Evolutionary conservation across 352 stramenopile genomes (phyloP).

Genomic region (Pythium vanterpoolii): DNA sequence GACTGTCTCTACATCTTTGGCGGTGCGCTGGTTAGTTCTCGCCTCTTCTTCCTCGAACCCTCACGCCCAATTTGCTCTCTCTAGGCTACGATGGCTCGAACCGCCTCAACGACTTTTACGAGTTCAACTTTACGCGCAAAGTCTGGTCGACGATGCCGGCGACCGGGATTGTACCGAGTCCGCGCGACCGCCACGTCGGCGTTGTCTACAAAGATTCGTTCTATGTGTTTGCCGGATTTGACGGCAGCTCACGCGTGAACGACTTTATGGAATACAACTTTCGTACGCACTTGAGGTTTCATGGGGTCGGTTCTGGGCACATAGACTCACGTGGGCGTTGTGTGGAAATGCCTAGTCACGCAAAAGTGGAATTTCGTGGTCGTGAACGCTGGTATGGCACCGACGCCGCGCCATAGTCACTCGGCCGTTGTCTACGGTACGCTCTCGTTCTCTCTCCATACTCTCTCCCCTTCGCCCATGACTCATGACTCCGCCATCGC

Average conservation of each 20-base stretch:
- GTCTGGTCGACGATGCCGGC: conserved; percentile 70
- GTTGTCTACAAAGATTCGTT: conserved; percentile 93
- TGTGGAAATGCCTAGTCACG: conserved; percentile 44
- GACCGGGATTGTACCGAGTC: conserved; percentile 71
- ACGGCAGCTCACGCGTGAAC: conserved; percentile 91
- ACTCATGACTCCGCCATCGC: not conserved
- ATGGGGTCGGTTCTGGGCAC: too few species aligned
- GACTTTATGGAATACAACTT: conserved; percentile 96
- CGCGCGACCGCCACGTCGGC: conserved; percentile 93
- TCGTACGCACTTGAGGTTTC: conserved; percentile 39
- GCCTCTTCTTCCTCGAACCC: not conserved
- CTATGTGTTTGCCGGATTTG: conserved; percentile 94
- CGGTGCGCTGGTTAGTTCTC: conserved; percentile 39
- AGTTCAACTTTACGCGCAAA: conserved; percentile 89
- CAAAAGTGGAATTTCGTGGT: conserved; percentile 76
- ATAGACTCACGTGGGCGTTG: too few species aligned
- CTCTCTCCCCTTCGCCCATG: not conserved
- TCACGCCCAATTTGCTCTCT: not conserved
- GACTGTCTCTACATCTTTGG: conserved; percentile 94
- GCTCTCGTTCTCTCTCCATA: not conserved
- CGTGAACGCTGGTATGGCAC: conserved; percentile 78
- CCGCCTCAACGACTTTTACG: conserved; percentile 93
- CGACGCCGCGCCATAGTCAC: conserved; percentile 94
- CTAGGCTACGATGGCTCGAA: conserved; percentile 90
- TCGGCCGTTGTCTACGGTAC: conserved; percentile 88